Conservation (phyloP, 805 yeast species). For the Candida coquimbonensis region DNA sequence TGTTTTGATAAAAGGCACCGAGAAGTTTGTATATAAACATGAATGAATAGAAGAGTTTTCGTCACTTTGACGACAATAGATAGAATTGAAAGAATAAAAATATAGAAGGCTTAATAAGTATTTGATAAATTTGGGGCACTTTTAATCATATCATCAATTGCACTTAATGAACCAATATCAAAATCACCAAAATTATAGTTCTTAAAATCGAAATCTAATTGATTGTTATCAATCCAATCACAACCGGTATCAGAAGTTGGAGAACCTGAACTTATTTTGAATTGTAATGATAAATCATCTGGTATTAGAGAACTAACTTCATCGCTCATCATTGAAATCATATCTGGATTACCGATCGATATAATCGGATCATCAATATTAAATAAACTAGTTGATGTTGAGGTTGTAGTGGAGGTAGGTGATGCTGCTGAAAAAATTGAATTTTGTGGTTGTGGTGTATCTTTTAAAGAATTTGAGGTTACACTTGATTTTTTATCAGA, state of each 20-base stretch:
- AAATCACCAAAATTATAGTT: slow-evolving; percentile 20
- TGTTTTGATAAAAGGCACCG: too few species aligned
- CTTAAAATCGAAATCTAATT: slow-evolving; percentile 30
- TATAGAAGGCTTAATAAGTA: neutral
- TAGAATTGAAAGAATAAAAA: too few species aligned
- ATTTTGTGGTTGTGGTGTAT: neutral
- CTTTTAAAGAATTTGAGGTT: neutral
- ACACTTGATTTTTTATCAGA: neutral
- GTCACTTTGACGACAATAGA: too few species aligned
- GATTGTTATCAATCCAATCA: slow-evolving; percentile 49
- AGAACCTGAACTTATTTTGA: slow-evolving; percentile 1
- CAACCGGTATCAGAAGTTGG: slow-evolving; percentile 45
- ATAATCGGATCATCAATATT: neutral
- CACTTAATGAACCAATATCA: slow-evolving; percentile 19
- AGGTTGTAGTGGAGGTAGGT: neutral
- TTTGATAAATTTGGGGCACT: slow-evolving; percentile 7
- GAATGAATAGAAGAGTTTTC: too few species aligned
- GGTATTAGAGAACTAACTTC: too few species aligned
- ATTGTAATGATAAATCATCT: neutral
- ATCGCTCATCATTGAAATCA: too few species aligned
- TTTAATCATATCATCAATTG: slow-evolving; percentile 21
- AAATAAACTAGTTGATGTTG: neutral
- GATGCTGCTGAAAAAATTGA: neutral
- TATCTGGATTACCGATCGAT: neutral
- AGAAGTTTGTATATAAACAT: too few species aligned